Evolutionary conservation across 2,329 filamentous ascomycete genomes (phyloP), one percentile per base, ranked within the genome.

Genomic region (Cladophialophora chaetospira): DNA sequence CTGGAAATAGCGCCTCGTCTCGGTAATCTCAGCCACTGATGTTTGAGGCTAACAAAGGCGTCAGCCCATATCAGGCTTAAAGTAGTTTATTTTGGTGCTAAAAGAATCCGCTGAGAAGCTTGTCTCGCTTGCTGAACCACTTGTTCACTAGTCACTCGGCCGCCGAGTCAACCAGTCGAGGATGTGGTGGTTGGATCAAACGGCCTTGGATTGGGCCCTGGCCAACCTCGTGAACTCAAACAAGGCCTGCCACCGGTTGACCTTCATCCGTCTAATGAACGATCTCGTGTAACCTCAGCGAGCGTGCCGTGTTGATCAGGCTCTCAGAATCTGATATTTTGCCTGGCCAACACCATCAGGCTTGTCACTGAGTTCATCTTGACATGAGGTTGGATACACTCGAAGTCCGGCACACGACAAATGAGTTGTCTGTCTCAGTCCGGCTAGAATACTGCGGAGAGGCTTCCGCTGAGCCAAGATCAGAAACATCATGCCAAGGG

Each of bases 11-110:
- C 35, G 25, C 35, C 36, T 40, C 36, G 36, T 3, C 23, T 51
- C 48, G 48, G 26, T 31, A 17, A 51, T 51, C 48, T 51, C 48
- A 51, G 48, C 48, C 48, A 51, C 48, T 51, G 48, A 51, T 42
- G 48, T 33, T 51, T 21, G 48, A 51, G 36, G 48, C 48, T 51
- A 51, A n/a, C 3, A 19, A 28, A 42, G 48, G 36, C 48, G 35
- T 51, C 48, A 51, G 35, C 48, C 48, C 35, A 19, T 11, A 28
- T 51, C 25, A 13, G 25, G 25, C 11, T n/a, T 43, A 51, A 28
- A 25, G 10, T 15, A 25, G 26, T n/a, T 26, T 51, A 51, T 51
- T 51, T 42, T 51, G 36, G 48, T 31, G 15, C 35, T 29, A n/a
- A 26, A 38, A 33, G 21, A 42, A n/a, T 19, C 35, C 19, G 35